These are phyloP conservation scores for Saccharomycopsis capsularis DNA, from an alignment of 805 yeast species.

Conservation along the genomic window DNA sequence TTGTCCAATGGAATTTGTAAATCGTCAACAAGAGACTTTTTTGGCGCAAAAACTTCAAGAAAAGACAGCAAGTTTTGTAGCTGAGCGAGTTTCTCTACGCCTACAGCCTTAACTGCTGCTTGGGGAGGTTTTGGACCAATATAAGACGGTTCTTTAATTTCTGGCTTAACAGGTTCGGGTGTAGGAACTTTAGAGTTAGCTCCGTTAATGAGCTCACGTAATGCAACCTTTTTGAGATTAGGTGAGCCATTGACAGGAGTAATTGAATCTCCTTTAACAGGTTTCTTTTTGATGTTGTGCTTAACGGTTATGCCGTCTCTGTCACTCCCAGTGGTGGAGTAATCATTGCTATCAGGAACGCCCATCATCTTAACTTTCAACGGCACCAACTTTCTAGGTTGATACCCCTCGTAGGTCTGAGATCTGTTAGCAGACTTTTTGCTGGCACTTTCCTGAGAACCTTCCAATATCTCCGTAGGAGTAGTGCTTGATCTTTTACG, in stretches of 20 bases:
- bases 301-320: too few species aligned
- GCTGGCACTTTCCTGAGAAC: neutral
- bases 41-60: conserved; percentile 16
- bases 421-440: neutral
- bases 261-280: too few species aligned
- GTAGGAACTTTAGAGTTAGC: too few species aligned
- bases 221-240: too few species aligned
- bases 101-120: conserved; percentile 7
- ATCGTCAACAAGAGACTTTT: conserved; percentile 19
- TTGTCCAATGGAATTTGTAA: conserved; percentile 11
- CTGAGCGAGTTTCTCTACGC: conserved; percentile 11
- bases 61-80: conserved; percentile 8
- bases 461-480: neutral
- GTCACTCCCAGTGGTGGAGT: too few species aligned
- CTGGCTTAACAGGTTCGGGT: neutral
- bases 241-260: too few species aligned
- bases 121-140: conserved; percentile 20
- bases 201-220: too few species aligned
- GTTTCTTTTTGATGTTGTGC: too few species aligned
- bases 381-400: conserved; percentile 3
- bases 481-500: conserved; percentile 2
- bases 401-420: neutral
- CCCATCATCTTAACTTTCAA: conserved; percentile 1
- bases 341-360: too few species aligned
- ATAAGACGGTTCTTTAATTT: neutral